phyloP scores from a whole-genome alignment of 1,284 basidiomycete genomes.

The Puccinia brachypodii region DNA sequence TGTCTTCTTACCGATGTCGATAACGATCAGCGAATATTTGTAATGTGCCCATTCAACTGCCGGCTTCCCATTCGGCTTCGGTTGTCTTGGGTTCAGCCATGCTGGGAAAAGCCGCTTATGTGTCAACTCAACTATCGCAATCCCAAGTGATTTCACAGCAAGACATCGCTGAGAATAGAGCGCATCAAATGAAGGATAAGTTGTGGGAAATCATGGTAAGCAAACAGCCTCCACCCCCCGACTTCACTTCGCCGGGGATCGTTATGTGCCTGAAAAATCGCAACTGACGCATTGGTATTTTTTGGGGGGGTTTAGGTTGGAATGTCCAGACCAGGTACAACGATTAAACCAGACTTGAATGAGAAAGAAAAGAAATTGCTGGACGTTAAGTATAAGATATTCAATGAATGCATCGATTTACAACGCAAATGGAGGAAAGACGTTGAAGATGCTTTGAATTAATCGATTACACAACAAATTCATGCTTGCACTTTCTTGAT shows the following conservation, averaged over 20 bases:
- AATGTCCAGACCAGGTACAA: constrained; percentile 83
- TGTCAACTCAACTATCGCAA: constrained; percentile 60
- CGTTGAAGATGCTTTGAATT: constrained; percentile 51
- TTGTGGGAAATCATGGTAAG: constrained; percentile 91
- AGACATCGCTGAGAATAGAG: constrained; percentile 60
- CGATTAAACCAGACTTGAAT: constrained; percentile 69
- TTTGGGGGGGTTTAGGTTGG: no score
- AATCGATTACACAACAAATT: neutral
- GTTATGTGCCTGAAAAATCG: no score
- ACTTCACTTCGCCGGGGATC: no score
- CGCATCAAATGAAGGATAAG: constrained; percentile 65
- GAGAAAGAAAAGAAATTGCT: constrained; percentile 70
- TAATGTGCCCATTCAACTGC: constrained; percentile 78
- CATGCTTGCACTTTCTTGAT: neutral
- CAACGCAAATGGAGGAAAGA: constrained; percentile 72
- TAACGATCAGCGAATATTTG: constrained; percentile 73
- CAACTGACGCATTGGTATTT: no score
- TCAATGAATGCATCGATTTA: constrained; percentile 79
- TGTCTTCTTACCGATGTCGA: neutral
- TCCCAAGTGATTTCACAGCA: constrained; percentile 57
- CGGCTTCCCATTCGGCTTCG: constrained; percentile 70
- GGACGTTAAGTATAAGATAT: constrained; percentile 91
- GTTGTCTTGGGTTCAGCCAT: constrained; percentile 93
- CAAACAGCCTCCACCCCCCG: no score
- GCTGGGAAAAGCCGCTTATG: constrained; percentile 82